Conservation (phyloP, 805 yeast genomes). For the Spathaspora sp. region DNA sequence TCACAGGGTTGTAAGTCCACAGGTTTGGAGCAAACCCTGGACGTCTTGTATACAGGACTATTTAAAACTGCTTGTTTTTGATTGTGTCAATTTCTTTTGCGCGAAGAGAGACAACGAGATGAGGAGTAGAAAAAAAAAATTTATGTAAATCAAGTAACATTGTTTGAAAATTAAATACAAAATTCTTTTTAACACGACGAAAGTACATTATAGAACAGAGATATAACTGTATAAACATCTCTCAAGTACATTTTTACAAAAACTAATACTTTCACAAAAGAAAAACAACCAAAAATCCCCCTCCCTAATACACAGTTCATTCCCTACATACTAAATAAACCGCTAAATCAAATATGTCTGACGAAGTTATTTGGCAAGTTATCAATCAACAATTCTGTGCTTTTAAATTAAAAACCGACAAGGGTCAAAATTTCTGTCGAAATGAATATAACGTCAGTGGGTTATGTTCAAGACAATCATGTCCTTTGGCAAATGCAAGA, state of each 20-base stretch:
- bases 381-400: slow-evolving; percentile 95
- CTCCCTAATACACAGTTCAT: background rate
- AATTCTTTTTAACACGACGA: no score
- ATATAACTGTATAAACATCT: background rate
- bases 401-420: slow-evolving; percentile 83
- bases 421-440: slow-evolving; percentile 88
- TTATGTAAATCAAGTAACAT: background rate
- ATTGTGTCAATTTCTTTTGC: background rate
- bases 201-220: background rate
- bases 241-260: background rate
- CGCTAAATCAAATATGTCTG: slow-evolving; percentile 36
- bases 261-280: background rate
- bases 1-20: no score
- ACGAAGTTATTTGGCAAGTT: slow-evolving; percentile 95
- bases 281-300: background rate
- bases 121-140: background rate
- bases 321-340: no score
- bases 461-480: slow-evolving; percentile 85
- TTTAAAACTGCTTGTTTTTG: background rate
- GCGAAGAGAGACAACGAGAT: background rate
- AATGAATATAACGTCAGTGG: slow-evolving; percentile 97
- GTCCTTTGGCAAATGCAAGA: slow-evolving; percentile 93
- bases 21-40: background rate
- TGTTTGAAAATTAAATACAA: background rate
- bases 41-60: background rate